phyloP scores from a whole-genome alignment of 2,329 filamentous ascomycete species.

The Pyrenophora tritici-repentis region DNA sequence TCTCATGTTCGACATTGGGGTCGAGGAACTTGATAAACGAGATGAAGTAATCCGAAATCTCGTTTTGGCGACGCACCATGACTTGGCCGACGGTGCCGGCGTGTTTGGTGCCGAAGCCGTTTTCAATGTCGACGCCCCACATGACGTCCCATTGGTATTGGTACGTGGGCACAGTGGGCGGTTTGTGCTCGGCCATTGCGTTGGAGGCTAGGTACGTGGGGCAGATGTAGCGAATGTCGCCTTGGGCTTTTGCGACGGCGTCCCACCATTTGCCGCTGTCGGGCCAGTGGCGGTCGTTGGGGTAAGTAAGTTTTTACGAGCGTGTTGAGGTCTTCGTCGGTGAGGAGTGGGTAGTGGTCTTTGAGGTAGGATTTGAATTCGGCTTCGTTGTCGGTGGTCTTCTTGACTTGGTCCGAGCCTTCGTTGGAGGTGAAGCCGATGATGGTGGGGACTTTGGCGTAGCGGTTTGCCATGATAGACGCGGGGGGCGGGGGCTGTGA shows the following conservation, averaged over 20 bases:
- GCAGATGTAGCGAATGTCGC: slow-evolving; percentile 44
- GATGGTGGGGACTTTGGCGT: slow-evolving; percentile 39
- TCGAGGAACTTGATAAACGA: slow-evolving; percentile 41
- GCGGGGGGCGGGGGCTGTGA: slow-evolving; percentile 35
- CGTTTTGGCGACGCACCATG: slow-evolving; percentile 36
- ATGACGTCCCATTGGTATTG: slow-evolving; percentile 45
- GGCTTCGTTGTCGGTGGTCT: slow-evolving; percentile 45
- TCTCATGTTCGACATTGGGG: slow-evolving; percentile 31
- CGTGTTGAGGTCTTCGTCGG: slow-evolving; percentile 55
- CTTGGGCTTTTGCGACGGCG: slow-evolving; percentile 41
- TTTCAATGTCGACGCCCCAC: slow-evolving; percentile 36
- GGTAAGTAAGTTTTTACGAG: slow-evolving; percentile 36
- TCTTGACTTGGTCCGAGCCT: slow-evolving; percentile 49
- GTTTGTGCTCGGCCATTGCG: slow-evolving; percentile 38
- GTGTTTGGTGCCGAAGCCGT: slow-evolving; percentile 43
- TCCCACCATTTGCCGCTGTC: slow-evolving; percentile 42
- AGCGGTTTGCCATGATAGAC: slow-evolving; percentile 34
- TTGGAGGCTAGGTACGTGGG: slow-evolving; percentile 41
- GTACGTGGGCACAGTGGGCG: slow-evolving; percentile 29
- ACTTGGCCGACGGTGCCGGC: slow-evolving; percentile 41
- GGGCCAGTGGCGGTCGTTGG: slow-evolving; percentile 43
- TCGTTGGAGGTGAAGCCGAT: slow-evolving; percentile 45
- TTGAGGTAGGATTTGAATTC: slow-evolving; percentile 41
- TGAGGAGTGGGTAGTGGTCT: slow-evolving; percentile 54
- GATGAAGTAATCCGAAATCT: slow-evolving; percentile 41